Conservation (phyloP, 2,329 filamentous ascomycete species). For the Chrysoporthe cubensis region DNA sequence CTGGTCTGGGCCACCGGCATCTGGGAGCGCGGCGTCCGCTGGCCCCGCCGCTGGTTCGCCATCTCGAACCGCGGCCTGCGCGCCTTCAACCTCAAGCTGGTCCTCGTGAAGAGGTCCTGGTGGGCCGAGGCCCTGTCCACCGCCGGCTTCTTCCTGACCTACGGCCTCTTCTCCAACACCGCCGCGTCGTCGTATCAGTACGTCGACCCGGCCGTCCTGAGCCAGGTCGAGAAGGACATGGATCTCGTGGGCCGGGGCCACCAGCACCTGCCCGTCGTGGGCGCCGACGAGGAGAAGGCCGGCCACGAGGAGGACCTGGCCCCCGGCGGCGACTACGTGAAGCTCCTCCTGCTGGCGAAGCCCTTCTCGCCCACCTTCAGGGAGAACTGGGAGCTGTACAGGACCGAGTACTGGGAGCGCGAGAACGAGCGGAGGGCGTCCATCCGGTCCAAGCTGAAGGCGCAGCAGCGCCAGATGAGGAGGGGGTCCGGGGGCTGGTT, state of each 20-base stretch:
- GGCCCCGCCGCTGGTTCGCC: slow-evolving; percentile 89
- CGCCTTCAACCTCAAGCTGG: slow-evolving; percentile 94
- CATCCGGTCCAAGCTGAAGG: slow-evolving; percentile 70
- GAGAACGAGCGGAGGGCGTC: slow-evolving; percentile 88
- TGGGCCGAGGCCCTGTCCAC: slow-evolving; percentile 78
- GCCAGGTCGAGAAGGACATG: slow-evolving; percentile 63
- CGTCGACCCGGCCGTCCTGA: slow-evolving; percentile 67
- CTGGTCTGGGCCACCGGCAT: slow-evolving; percentile 94
- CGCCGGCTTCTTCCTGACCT: slow-evolving; percentile 77
- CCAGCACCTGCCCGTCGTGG: slow-evolving; percentile 44
- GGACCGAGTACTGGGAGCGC: slow-evolving; percentile 93
- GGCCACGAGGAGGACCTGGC: slow-evolving; percentile 89
- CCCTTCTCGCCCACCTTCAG: slow-evolving; percentile 93
- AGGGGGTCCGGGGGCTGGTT: slow-evolving; percentile 73
- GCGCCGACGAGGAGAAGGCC: slow-evolving; percentile 61
- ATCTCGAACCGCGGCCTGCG: slow-evolving; percentile 88
- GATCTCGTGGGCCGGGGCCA: slow-evolving; percentile 49
- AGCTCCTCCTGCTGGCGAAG: slow-evolving; percentile 87
- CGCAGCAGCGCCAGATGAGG: slow-evolving; percentile 69
- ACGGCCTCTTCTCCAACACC: slow-evolving; percentile 70
- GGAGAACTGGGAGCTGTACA: slow-evolving; percentile 95
- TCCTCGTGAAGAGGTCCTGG: slow-evolving; percentile 82
- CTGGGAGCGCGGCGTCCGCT: slow-evolving; percentile 92
- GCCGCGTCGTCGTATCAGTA: slow-evolving; percentile 74
- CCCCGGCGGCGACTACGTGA: slow-evolving; percentile 87